These are phyloP conservation scores for Colletotrichum paranaense DNA, from an alignment of 2,329 filamentous ascomycete genomes.

Conservation along the genomic window DNA sequence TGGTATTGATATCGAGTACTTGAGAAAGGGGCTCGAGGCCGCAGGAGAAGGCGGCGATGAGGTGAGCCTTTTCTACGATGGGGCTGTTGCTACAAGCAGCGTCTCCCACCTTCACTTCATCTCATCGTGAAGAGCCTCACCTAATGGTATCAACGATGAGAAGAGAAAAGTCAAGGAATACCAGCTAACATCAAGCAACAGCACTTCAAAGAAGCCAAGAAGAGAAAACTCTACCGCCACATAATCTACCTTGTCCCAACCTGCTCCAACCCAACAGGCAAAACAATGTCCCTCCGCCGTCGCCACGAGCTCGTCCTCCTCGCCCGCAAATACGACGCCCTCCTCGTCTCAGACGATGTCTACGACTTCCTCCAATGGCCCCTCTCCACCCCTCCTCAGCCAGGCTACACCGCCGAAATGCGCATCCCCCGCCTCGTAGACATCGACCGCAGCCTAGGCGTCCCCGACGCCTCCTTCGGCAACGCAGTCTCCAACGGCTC, in stretches of 20 bases:
- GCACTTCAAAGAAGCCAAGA: conserved; percentile 29
- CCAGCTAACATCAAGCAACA: not conserved
- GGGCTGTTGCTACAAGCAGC: not conserved
- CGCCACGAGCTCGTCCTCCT: conserved; percentile 78
- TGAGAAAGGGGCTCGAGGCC: conserved; percentile 59
- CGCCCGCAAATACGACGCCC: conserved; percentile 81
- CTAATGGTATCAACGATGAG: not conserved
- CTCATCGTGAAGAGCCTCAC: not conserved
- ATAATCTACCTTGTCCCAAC: conserved; percentile 90
- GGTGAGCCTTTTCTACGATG: not conserved
- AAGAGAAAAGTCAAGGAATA: not conserved
- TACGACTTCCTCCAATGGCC: conserved; percentile 94
- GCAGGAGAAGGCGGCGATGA: conserved; percentile 11
- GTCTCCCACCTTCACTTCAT: not conserved
- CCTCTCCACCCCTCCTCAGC: conserved; percentile 39
- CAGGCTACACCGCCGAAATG: conserved; percentile 43
- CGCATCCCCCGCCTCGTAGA: conserved; percentile 83
- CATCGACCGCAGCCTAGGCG: conserved; percentile 75
- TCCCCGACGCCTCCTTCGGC: conserved; percentile 71
- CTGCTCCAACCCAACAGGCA: conserved; percentile 88
- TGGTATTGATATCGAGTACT: conserved; percentile 76
- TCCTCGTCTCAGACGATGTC: conserved; percentile 91
- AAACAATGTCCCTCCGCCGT: conserved; percentile 78
- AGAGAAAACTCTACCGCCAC: conserved; percentile 83
- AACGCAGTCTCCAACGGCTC: conserved; percentile 87